Evolutionary conservation across 2,329 filamentous ascomycete species (phyloP).

Genomic region (Raffaelea deltoideospora): DNA sequence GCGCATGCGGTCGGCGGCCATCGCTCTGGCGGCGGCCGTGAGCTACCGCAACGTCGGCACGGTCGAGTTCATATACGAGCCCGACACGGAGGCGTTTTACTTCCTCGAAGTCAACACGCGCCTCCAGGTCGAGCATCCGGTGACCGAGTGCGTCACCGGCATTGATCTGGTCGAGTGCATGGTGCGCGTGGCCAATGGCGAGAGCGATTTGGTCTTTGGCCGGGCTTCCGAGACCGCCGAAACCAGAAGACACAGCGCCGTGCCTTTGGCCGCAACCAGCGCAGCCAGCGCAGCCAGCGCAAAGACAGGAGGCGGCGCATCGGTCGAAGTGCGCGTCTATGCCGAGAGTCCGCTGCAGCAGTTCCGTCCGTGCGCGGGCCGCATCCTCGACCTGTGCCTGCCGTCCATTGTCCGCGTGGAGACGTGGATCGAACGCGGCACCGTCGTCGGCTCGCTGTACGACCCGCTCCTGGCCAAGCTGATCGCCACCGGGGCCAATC

Average conservation of each 20-base stretch:
- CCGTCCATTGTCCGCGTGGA: conserved; percentile 45
- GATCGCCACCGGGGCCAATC: conserved; percentile 69
- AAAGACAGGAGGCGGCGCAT: conserved; percentile 45
- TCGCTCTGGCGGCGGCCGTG: conserved; percentile 1
- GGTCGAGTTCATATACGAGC: conserved; percentile 6
- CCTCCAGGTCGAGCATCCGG: conserved; percentile 29
- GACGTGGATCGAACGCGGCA: conserved; percentile 53
- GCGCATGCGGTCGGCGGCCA: conserved; percentile 11
- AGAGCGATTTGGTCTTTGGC: conserved; percentile 19
- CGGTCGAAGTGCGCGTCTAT: conserved; percentile 59
- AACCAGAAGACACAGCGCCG: too few relatives aligned
- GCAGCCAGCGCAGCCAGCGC: conserved; percentile 47
- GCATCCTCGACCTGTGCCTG: conserved; percentile 45
- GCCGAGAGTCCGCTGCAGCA: conserved; percentile 51
- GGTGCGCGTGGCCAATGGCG: conserved; percentile 27
- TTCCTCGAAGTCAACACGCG: conserved; percentile 9
- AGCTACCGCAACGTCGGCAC: conserved; percentile 6
- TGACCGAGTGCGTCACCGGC: conserved; percentile 23
- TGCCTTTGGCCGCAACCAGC: too few relatives aligned
- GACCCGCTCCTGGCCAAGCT: conserved; percentile 53
- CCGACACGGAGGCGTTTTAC: conserved; percentile 4
- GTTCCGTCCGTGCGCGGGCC: conserved; percentile 54
- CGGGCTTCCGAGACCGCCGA: conserved; percentile 38
- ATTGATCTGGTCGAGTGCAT: conserved; percentile 22
- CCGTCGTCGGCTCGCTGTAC: conserved; percentile 15